These are phyloP conservation scores for Quercus variabilis DNA, from an alignment of 306 rosid genomes.

Conservation along the genomic window DNA sequence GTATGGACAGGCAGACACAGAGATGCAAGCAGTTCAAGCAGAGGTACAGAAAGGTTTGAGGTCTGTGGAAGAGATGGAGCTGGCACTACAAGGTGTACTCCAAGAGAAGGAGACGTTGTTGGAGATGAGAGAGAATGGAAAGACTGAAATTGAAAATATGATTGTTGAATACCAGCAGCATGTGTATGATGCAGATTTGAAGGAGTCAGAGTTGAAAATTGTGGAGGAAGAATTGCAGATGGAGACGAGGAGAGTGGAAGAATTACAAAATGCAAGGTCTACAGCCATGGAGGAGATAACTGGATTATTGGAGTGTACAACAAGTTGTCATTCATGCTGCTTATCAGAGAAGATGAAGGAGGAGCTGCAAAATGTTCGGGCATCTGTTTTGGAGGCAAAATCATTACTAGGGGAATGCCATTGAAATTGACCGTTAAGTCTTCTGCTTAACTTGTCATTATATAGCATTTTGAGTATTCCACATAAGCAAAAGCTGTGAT, in stretches of 20 bases:
- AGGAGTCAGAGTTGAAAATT: constrained; percentile 43
- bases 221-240: constrained; percentile 63
- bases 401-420: constrained; percentile 41
- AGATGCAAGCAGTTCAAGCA: constrained; percentile 23
- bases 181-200: constrained; percentile 32
- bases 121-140: constrained; percentile 34
- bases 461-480: constrained; percentile 8
- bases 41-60: constrained; percentile 32
- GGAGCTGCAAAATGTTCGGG: constrained; percentile 46
- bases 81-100: constrained; percentile 25
- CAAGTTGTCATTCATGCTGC: constrained; percentile 28
- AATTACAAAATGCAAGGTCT: constrained; percentile 40
- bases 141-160: constrained; percentile 31
- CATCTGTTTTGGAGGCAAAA: constrained; percentile 57
- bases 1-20: constrained; percentile 12
- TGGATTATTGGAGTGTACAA: constrained; percentile 34
- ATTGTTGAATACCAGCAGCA: constrained; percentile 38
- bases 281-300: constrained; percentile 40
- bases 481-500: background rate
- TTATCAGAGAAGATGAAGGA: constrained; percentile 50
- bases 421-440: constrained; percentile 35
- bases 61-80: constrained; percentile 32
- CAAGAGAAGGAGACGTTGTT: constrained; percentile 40
- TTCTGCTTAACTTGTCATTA: background rate
- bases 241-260: constrained; percentile 37